Evolutionary conservation across 148 eudicot genomes (phyloP), one percentile per base, ranked within the genome.

Genomic region (Persicaria maculosa): DNA sequence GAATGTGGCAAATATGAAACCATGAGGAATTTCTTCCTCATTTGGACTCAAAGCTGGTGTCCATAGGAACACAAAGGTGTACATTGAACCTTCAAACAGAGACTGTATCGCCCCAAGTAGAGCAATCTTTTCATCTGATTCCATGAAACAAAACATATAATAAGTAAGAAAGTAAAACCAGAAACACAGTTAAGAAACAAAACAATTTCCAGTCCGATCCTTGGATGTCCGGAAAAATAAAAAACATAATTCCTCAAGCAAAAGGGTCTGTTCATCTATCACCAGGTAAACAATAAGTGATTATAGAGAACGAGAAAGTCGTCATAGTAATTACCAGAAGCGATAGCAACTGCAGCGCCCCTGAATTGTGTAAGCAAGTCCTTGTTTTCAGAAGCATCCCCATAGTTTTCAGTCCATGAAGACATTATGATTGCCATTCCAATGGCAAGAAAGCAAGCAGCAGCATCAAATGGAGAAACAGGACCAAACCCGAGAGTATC

Each of bases 31-130:
- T 31, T 91, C 93, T 83, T 94, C 98, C 12, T 87, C 91, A 82
- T 94, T 94, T 48, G 98, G 97, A 79, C 98, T 94, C 87, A 94
- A 83, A 76, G 97, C 97, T 57, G 96, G 98, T 53, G 98, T 94
- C 98, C 97, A 94, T 11, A 91, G 92, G 79, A 94, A 94, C 80
- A 94, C 98, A 84, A 91, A 94, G 4, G 98, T 91, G 67, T 94
- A 91, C 98, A 91, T 94, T 55, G 98, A 94, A 76, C 97, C 98
- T 86, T 94, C 98, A 85, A 94, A 94, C 50, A 94, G 87, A 59
- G 97, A 94, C 81, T 94, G 98, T 79, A 94, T 94, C 17, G 98
- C 98, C 61, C 97, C 98, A 82, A 94, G 80, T 82, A 94, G 76
- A 17, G 93, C 96, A 54, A 94, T 94, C 81, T 91, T 94, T 84